A percentile compares a stretch with the other conserved stretches of the same genome.
Evolutionary conservation across 2,329 filamentous ascomycete species (phyloP).

Genomic region (Phialophora chinensis): DNA sequence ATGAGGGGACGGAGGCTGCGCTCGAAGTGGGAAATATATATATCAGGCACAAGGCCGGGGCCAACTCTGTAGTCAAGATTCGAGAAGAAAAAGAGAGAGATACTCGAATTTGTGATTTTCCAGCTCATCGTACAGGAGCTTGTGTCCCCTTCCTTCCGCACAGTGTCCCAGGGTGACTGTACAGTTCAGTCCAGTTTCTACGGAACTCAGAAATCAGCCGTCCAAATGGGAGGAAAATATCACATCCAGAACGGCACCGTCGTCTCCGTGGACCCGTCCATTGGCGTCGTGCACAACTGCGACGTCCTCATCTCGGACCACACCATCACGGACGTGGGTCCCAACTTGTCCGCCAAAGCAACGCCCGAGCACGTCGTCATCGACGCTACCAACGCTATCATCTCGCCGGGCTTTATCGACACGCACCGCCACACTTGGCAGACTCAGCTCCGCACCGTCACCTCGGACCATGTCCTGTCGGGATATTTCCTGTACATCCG

Average conservation of each 20-base stretch:
- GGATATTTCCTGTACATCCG: conserved; percentile 45
- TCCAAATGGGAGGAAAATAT: conserved; percentile 17
- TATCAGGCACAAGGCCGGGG: too few species aligned
- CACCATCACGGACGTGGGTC: conserved; percentile 25
- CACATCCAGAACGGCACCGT: conserved; percentile 28
- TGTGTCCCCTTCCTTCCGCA: too few species aligned
- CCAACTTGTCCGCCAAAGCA: conserved; percentile 12
- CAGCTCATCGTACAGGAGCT: too few species aligned
- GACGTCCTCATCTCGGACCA: conserved; percentile 27
- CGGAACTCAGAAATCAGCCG: neutral
- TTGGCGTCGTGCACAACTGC: conserved; percentile 22
- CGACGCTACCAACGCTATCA: conserved; percentile 47
- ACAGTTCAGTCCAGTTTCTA: too few species aligned
- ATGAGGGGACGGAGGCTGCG: too few species aligned
- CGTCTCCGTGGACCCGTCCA: conserved; percentile 24
- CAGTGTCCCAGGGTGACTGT: too few species aligned
- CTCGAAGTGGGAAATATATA: too few species aligned
- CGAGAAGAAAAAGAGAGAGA: too few species aligned
- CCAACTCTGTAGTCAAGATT: too few species aligned
- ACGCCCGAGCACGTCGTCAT: conserved; percentile 42
- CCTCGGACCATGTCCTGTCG: conserved; percentile 49
- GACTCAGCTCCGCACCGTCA: conserved; percentile 48
- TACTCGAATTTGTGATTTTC: too few species aligned
- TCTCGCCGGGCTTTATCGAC: conserved; percentile 43
- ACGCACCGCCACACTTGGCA: conserved; percentile 52